phyloP scores from a whole-genome alignment of 805 yeast species.

The Ogataea neopini region DNA sequence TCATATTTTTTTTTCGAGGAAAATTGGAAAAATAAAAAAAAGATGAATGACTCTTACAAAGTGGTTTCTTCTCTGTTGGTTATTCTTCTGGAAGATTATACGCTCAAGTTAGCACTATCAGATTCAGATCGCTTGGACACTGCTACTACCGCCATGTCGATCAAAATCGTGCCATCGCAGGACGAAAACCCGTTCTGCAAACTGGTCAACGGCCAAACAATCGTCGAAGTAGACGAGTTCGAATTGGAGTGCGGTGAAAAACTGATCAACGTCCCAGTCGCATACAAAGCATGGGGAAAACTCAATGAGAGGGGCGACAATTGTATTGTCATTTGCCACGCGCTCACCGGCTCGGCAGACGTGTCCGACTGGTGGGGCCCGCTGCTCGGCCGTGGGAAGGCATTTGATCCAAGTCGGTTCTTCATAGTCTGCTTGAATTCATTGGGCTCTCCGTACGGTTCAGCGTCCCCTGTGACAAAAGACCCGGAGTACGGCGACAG shows the following conservation, averaged over 20 bases:
- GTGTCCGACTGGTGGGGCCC: constrained; percentile 99
- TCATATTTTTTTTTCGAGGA: too few relatives aligned
- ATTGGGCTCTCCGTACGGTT: constrained; percentile 96
- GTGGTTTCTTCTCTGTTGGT: too few relatives aligned
- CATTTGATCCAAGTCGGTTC: constrained; percentile 88
- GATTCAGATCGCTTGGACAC: constrained; percentile 7
- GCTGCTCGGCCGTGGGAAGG: constrained; percentile 75
- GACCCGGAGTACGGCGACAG: constrained; percentile 72
- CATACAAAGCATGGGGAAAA: constrained; percentile 94
- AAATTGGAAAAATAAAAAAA: too few relatives aligned
- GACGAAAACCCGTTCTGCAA: constrained; percentile 66
- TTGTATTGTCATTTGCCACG: constrained; percentile 91
- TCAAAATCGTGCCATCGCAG: constrained; percentile 45
- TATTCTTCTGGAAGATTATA: too few relatives aligned
- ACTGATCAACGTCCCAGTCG: constrained; percentile 77
- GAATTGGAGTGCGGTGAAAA: constrained; percentile 81
- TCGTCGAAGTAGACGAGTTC: constrained; percentile 74
- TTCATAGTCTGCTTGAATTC: constrained; percentile 87
- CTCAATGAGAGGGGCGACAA: constrained; percentile 70
- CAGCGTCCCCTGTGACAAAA: constrained; percentile 86
- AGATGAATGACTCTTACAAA: too few relatives aligned
- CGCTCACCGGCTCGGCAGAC: constrained; percentile 93
- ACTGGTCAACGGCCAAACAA: constrained; percentile 74
- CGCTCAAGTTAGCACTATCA: too few relatives aligned
- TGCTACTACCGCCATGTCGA: constrained; percentile 24